Conservation (phyloP, 2,329 filamentous ascomycete genomes). For the Aaosphaeria pasadenensis region DNA sequence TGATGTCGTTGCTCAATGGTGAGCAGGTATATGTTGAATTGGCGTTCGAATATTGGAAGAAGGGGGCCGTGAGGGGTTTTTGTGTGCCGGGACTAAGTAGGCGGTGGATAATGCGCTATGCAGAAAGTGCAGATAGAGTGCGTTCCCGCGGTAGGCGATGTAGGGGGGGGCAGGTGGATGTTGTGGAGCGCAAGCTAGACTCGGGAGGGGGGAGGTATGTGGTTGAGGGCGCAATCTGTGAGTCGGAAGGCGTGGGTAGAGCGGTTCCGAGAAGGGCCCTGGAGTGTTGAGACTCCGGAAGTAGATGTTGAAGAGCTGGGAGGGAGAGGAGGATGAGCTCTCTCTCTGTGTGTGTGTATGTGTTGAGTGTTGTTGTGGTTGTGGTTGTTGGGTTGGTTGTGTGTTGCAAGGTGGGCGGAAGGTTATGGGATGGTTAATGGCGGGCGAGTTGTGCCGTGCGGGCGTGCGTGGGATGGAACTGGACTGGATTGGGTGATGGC, state of each 20-base stretch:
- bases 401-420: background rate
- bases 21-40: no score
- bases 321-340: background rate
- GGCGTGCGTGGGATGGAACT: background rate
- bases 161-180: background rate
- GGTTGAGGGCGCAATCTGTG: background rate
- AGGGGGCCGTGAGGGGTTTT: conserved; percentile 9
- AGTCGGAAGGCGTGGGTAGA: background rate
- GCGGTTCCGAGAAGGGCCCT: conserved; percentile 7
- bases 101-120: conserved; percentile 23
- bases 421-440: background rate
- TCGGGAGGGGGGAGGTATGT: background rate
- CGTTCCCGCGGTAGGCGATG: conserved; percentile 3
- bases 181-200: background rate
- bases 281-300: conserved; percentile 36
- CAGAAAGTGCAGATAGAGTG: conserved; percentile 13
- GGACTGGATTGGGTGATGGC: no score
- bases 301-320: conserved; percentile 19
- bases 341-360: background rate
- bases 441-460: background rate
- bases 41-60: background rate
- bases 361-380: background rate
- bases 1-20: conserved; percentile 2
- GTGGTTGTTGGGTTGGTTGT: background rate
- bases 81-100: conserved; percentile 13